These are phyloP conservation scores for Penicillium fimorum DNA, from an alignment of 495 filamentous ascomycete species.

Conservation along the genomic window DNA sequence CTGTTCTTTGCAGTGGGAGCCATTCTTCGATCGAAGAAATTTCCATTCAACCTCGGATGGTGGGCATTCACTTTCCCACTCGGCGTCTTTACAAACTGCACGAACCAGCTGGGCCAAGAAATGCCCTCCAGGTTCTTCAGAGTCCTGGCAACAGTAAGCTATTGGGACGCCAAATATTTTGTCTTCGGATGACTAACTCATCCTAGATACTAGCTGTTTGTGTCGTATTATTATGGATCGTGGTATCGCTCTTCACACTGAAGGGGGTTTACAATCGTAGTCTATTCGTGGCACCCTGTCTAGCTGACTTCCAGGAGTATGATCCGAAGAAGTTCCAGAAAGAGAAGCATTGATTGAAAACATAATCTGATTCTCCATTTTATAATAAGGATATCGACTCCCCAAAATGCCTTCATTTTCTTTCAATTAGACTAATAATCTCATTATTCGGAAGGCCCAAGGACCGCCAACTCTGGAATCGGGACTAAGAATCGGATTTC, in stretches of 20 bases:
- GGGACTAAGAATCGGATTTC: too few relatives aligned
- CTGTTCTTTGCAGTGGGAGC: conserved; percentile 41
- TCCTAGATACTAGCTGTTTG: background rate
- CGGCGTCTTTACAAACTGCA: conserved; percentile 47
- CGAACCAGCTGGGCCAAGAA: conserved; percentile 40
- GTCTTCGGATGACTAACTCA: background rate
- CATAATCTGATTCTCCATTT: background rate
- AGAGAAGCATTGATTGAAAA: background rate
- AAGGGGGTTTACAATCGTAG: background rate
- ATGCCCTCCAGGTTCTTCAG: conserved; percentile 46
- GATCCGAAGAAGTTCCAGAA: background rate
- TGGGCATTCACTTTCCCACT: conserved; percentile 58
- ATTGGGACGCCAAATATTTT: background rate
- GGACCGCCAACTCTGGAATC: too few relatives aligned
- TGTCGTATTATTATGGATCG: background rate
- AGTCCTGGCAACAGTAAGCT: conserved; percentile 38
- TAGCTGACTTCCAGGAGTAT: background rate
- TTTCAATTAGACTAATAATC: background rate
- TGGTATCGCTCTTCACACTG: background rate
- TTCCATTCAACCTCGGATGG: conserved; percentile 60
- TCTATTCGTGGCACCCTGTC: background rate
- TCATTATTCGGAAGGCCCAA: background rate
- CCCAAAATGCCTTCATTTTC: background rate
- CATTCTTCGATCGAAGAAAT: conserved; percentile 30
- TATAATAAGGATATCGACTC: background rate